phyloP scores from a whole-genome alignment of 441 rosid genomes.

The Raphanus hybrid region DNA sequence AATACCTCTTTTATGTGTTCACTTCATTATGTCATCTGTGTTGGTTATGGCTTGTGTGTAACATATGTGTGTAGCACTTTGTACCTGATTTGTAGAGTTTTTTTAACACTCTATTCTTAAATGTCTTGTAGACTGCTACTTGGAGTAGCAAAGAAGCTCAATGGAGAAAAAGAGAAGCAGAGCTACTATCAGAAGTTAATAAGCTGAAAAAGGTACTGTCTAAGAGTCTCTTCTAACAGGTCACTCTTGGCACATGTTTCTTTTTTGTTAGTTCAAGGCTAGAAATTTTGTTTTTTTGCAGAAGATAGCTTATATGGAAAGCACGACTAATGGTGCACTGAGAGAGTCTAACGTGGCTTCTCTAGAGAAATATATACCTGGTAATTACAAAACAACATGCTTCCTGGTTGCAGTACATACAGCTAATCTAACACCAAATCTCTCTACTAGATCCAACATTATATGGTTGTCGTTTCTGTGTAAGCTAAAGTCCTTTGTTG shows the following conservation, averaged over 20 bases:
- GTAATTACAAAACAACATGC: constrained; percentile 18
- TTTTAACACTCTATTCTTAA: constrained; percentile 7
- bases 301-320: constrained; percentile 38
- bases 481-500: neutral
- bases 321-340: constrained; percentile 1
- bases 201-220: constrained; percentile 55
- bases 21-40: neutral
- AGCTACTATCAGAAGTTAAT: constrained; percentile 47
- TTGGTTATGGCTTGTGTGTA: constrained; percentile 12
- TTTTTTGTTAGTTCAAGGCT: constrained; percentile 11
- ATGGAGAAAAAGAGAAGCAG: constrained; percentile 55
- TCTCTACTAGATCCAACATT: neutral
- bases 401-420: constrained; percentile 18
- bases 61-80: neutral
- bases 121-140: constrained; percentile 48
- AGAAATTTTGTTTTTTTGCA: constrained; percentile 27
- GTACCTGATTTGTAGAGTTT: neutral
- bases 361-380: constrained; percentile 28
- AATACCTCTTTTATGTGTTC: neutral
- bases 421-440: neutral
- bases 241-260: neutral
- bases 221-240: neutral
- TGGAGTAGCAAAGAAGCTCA: constrained; percentile 57
- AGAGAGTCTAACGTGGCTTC: constrained; percentile 17
- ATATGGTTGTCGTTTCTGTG: constrained; percentile 15